Conservation (phyloP, 1,139 yeast genomes). For the Tardiomyces depauwii region DNA sequence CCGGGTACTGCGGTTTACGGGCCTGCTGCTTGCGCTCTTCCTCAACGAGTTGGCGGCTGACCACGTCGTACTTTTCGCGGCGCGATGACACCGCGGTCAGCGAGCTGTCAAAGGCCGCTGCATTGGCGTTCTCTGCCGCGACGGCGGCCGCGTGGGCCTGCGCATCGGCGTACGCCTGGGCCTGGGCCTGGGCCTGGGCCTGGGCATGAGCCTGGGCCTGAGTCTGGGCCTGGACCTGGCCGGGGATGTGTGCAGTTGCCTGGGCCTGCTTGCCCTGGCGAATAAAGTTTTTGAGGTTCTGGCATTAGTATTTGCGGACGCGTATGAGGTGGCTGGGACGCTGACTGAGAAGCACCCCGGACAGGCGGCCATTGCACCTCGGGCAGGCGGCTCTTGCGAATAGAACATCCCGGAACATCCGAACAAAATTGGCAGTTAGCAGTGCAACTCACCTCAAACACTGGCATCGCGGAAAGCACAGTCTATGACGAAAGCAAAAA, state of each 20-base stretch:
- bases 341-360: too few relatives aligned
- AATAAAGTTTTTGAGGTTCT: slow-evolving; percentile 66
- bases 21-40: slow-evolving; percentile 40
- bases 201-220: not conserved
- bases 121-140: not conserved
- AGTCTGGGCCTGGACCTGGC: slow-evolving; percentile 1
- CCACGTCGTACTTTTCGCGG: slow-evolving; percentile 32
- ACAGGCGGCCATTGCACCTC: too few relatives aligned
- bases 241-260: slow-evolving; percentile 2
- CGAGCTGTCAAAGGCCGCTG: not conserved
- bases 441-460: too few relatives aligned
- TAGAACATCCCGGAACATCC: too few relatives aligned
- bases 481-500: too few relatives aligned
- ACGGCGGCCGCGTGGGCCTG: too few relatives aligned
- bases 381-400: too few relatives aligned
- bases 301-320: not conserved
- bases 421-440: too few relatives aligned
- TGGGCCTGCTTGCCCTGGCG: slow-evolving; percentile 75
- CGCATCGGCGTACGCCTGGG: too few relatives aligned
- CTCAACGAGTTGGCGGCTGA: slow-evolving; percentile 51
- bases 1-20: slow-evolving; percentile 36
- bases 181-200: not conserved
- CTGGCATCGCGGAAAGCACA: too few relatives aligned
- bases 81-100: slow-evolving; percentile 1
- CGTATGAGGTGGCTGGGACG: too few relatives aligned